Evolutionary conservation across 352 stramenopile genomes (phyloP).

Genomic region (Pythium pyrilobum): DNA sequence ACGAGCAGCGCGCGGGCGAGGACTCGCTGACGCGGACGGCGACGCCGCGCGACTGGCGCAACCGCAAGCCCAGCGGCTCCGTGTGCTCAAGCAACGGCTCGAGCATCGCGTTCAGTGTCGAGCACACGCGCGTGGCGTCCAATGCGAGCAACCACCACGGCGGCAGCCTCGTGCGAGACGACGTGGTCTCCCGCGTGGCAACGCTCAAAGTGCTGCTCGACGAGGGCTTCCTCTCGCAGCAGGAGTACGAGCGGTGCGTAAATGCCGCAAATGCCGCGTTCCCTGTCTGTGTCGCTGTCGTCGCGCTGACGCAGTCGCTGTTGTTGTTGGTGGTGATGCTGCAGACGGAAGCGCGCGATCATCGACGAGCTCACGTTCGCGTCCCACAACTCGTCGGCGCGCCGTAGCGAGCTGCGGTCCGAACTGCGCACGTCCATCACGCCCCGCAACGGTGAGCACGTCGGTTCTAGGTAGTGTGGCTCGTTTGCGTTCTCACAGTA

Average conservation of each 20-base stretch:
- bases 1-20: slow-evolving; percentile 15
- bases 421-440: slow-evolving; percentile 18
- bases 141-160: background rate
- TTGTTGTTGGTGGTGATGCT: background rate
- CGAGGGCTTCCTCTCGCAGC: slow-evolving; percentile 68
- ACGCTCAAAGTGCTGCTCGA: slow-evolving; percentile 72
- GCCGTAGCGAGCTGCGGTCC: slow-evolving; percentile 7
- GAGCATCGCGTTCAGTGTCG: slow-evolving; percentile 17
- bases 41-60: background rate
- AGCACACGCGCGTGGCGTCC: slow-evolving; percentile 26
- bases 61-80: slow-evolving; percentile 1
- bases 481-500: background rate
- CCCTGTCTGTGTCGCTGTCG: background rate
- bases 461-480: background rate
- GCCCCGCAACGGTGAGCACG: slow-evolving; percentile 22
- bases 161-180: slow-evolving; percentile 31
- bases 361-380: slow-evolving; percentile 71
- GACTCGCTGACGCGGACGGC: slow-evolving; percentile 12
- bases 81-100: slow-evolving; percentile 1
- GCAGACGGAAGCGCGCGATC: slow-evolving; percentile 63
- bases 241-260: slow-evolving; percentile 70
- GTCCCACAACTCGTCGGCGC: slow-evolving; percentile 21
- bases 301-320: background rate
- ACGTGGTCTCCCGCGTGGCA: slow-evolving; percentile 59
- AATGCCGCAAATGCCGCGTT: no score